Base-by-base conservation (phyloP, 129 eudicot species). In the Mikania micrantha region DNA sequence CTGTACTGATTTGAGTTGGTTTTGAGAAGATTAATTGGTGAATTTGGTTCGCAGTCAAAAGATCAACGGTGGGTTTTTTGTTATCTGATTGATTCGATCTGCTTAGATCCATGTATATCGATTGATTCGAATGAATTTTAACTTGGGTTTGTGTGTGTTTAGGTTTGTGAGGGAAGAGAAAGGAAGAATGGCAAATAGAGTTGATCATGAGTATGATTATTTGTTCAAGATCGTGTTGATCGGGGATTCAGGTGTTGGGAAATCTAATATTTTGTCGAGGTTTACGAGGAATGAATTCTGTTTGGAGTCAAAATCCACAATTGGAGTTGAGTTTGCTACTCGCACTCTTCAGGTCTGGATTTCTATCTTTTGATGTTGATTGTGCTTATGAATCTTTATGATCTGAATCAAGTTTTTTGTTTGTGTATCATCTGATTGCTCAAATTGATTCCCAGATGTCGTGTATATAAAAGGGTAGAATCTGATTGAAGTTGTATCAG, bases 211-310 rank as follows among this genome's bases (percentile, higher is more conserved):
- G 58, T 76, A 76, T n/a, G 80, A 76, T 76, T 76, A 76, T 76
- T 60, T 76, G 64, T 76, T 76, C 64, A 76, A 76, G 75, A 68
- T 76, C 56, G 80, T 76, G 70, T 76, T 76, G 80, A 76, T 76
- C 4, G 80, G 80, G 2, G 80, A 76, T 52, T 76, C 80, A 8
- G 80, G 80, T 34, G 80, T 76, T 31, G 80, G 80, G 3, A 76
- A 76, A 49, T 76, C 80, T 9, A 76, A 76, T 68, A 76, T 76
- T 35, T 17, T 76, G 32, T 76, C 80, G 27, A 76, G 80, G 64
- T 76, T 76, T 68, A 76, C 80, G 16, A 60, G 80, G 57, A 76
- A 76, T 63, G 80, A 76, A 50, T 76, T 76, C 29, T 76, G 80
- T 60, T 38, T 76, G 80, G 80, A 76, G 50, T 76, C 80, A 11